Evolutionary conservation across 257 asterid species (phyloP), one percentile per base, ranked within the genome.

Genomic region (Solanum dulcamara): DNA sequence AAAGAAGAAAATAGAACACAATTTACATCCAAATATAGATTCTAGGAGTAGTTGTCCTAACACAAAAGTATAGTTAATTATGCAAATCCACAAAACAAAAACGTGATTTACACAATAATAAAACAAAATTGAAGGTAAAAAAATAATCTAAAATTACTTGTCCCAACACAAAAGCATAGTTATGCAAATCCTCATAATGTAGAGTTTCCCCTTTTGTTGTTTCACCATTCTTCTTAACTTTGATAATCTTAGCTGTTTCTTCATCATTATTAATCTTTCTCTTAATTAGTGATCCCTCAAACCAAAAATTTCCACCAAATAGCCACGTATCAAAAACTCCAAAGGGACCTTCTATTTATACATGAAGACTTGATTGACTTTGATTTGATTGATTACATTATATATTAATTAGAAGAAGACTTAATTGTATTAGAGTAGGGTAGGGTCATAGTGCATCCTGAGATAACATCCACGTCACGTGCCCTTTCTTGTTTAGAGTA

Each of bases 141-240:
- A 33, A 37, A 33, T 4, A 70, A 9, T 75, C 85, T 86, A 53
- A 85, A 87, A 80, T 35, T 87, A 81, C 48, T 86, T 88, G 71
- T 90, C 87, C 88, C 90, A 88, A 57, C 90, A 88, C 66, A 87
- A 62, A 74, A 90, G 89, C 91, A 86, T 90, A 35, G 86, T 85
- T 26, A 88, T 81, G 75, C 92, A 90, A 17, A 90, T 87, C 86
- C 89, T 88, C 24, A 90, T 85, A 81, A 90, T 87, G 44, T 88
- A 88, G 30, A 90, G 85, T 85, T 85, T 90, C 83, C 87, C 91
- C n/a, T 81, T 90, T 84, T 85, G 89, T 71, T 88, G 92, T 32
- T 84, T 88, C 70, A 84, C 86, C 82, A 85, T 86, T 88, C 88
- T 87, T 85, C 84, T 88, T 86, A 90, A 84, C 33, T 87, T 90